phyloP scores from a whole-genome alignment of 257 asterid genomes.

The Datura wrightii region DNA sequence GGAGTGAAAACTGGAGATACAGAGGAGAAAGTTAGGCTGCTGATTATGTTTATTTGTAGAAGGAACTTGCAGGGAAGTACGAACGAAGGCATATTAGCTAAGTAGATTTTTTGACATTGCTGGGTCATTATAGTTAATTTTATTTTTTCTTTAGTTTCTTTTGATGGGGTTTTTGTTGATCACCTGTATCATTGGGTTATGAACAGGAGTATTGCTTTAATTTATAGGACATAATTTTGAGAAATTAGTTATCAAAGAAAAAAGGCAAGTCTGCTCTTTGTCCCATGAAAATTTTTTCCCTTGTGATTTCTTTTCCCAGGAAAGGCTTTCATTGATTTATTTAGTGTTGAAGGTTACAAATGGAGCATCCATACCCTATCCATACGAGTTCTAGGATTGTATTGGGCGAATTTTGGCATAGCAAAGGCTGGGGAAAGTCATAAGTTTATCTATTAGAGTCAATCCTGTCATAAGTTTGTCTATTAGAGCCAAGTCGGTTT shows the following conservation, averaged over 20 bases:
- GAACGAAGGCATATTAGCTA: neutral
- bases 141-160: neutral
- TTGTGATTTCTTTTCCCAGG: neutral
- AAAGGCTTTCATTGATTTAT: neutral
- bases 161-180: neutral
- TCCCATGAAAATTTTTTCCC: neutral
- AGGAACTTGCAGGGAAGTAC: slow-evolving; percentile 5
- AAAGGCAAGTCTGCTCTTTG: neutral
- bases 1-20: neutral
- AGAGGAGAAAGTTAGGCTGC: neutral
- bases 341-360: neutral
- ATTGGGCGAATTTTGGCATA: neutral
- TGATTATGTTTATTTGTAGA: neutral
- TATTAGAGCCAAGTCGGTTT: neutral
- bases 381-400: neutral
- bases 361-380: neutral
- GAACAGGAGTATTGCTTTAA: neutral
- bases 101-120: neutral
- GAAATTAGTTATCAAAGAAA: neutral
- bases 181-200: neutral
- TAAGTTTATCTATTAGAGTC: neutral
- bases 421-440: neutral
- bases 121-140: neutral
- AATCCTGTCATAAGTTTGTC: neutral
- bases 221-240: neutral